Evolutionary conservation across 2,329 filamentous ascomycete genomes (phyloP).

Genomic region (Exophiala lecanii-corni): DNA sequence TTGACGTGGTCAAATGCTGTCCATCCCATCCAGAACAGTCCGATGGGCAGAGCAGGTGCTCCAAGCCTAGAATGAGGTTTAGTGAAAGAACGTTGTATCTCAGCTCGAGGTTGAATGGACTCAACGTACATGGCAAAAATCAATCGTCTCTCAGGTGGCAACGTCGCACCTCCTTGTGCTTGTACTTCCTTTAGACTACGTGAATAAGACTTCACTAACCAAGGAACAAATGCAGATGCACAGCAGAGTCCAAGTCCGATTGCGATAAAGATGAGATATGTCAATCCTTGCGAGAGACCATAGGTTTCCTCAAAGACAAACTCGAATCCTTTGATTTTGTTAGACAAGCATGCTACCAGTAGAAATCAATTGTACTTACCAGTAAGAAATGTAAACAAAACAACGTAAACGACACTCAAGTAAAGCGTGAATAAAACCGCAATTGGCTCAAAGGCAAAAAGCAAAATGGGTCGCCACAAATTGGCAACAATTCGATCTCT

Average conservation of each 20-base stretch:
- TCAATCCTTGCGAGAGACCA: constrained; percentile 40
- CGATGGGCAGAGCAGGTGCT: constrained; percentile 46
- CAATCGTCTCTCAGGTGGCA: constrained; percentile 49
- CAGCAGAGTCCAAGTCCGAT: constrained; percentile 42
- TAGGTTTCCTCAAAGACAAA: constrained; percentile 50
- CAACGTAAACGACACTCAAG: constrained; percentile 28
- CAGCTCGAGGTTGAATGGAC: too few species aligned
- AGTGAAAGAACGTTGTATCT: too few species aligned
- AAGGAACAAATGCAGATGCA: constrained; percentile 38
- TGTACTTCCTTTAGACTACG: constrained; percentile 40
- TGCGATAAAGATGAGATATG: constrained; percentile 45
- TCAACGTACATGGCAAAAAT: constrained; percentile 49
- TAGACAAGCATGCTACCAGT: not conserved
- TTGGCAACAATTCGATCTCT: constrained; percentile 39
- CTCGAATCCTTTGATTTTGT: constrained; percentile 36
- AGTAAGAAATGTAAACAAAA: constrained; percentile 37
- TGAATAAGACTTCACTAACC: constrained; percentile 43
- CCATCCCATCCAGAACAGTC: constrained; percentile 58
- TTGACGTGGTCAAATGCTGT: constrained; percentile 42
- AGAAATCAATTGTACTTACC: constrained; percentile 17
- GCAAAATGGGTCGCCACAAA: constrained; percentile 44
- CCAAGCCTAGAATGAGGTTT: constrained; percentile 50
- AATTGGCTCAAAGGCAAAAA: constrained; percentile 40
- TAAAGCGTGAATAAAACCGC: constrained; percentile 21
- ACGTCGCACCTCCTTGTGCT: constrained; percentile 32